Evolutionary conservation across 2,329 filamentous ascomycete species (phyloP).

Genomic region (Verruconis gallopava): DNA sequence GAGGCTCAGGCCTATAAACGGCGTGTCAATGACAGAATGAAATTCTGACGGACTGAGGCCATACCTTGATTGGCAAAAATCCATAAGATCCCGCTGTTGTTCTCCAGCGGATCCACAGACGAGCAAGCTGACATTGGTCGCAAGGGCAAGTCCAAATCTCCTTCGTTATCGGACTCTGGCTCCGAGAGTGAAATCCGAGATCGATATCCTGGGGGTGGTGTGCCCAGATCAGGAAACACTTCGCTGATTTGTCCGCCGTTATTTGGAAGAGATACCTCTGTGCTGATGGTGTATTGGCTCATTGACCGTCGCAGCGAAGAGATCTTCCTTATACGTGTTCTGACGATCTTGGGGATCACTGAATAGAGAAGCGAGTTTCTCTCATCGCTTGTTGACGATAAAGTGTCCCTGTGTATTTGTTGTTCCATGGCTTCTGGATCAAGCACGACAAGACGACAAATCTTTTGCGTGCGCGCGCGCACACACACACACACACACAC

Average conservation of each 20-base stretch:
- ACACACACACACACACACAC: too few relatives aligned
- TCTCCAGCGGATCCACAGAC: conserved; percentile 12
- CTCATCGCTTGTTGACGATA: conserved; percentile 7
- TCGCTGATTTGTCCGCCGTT: conserved; percentile 14
- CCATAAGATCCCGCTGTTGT: conserved; percentile 33
- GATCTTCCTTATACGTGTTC: conserved; percentile 38
- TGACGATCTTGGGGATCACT: conserved; percentile 41
- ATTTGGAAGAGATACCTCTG: conserved; percentile 13
- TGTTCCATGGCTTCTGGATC: too few relatives aligned
- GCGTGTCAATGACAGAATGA: too few relatives aligned
- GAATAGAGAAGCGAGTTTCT: conserved; percentile 37
- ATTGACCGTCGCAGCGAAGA: conserved; percentile 33
- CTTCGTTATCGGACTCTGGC: conserved; percentile 7
- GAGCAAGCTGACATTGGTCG: conserved; percentile 15
- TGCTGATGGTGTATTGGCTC: conserved; percentile 17
- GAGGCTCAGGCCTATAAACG: conserved; percentile 32
- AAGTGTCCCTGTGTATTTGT: too few relatives aligned
- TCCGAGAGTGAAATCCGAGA: conserved; percentile 13
- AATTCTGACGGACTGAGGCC: too few relatives aligned
- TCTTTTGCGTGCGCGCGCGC: too few relatives aligned
- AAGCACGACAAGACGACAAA: too few relatives aligned
- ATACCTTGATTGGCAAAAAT: conserved; percentile 39
- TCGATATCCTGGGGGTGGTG: conserved; percentile 26
- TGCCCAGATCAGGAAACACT: conserved; percentile 16
- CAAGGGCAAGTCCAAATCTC: conserved; percentile 17